Evolutionary conservation across 768 basidiomycete species (phyloP), one percentile per base, ranked within the genome.

Genomic region (Mycena vitilis): DNA sequence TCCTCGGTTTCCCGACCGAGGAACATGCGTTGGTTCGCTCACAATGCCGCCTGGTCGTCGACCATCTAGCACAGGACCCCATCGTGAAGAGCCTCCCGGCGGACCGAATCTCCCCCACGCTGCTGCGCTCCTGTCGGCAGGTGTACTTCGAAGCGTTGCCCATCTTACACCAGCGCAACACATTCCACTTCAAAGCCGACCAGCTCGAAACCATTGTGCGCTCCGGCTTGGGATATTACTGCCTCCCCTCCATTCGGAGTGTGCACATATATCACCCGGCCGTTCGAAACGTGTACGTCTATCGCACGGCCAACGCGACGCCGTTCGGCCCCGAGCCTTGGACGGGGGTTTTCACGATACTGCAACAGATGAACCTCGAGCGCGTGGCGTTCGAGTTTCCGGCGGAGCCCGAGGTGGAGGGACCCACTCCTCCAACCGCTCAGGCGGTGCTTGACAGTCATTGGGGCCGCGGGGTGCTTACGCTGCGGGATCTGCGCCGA

Each of bases 91-190:
- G 6, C 58, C 20, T 45, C 37, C 22, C 22, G 9, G 45, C 58
- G 34, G 58, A 59, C 20, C 25, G 18, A 8, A 59, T 59, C 22
- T 45, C 38, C 22, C 18, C 38, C 20, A 15, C 37, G 11, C 54
- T 64, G 25, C 63, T 64, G 18, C 63, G 34, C 22, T 30, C 42
- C 5, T 64, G 63, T 42, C 63, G 63, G 13, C 40, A 42, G 22
- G 44, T 64, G 42, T 64, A 56, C 54, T 22, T n/a, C 42, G 52
- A 54, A 45, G 52, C 63, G 40, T 25, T 55, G 11, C 45, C 44
- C 12, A 56, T 64, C 30, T n/a, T 56, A 9, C 45, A 55, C 25
- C 18, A 25, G 22, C 52, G 34, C 18, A 64, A 56, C 63, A 64
- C 63, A 18, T 64, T 64, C 54, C 45, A 37, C 15, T 30, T 61